These are phyloP conservation scores for Morella rubra DNA, from an alignment of 306 rosid species.

Conservation along the genomic window DNA sequence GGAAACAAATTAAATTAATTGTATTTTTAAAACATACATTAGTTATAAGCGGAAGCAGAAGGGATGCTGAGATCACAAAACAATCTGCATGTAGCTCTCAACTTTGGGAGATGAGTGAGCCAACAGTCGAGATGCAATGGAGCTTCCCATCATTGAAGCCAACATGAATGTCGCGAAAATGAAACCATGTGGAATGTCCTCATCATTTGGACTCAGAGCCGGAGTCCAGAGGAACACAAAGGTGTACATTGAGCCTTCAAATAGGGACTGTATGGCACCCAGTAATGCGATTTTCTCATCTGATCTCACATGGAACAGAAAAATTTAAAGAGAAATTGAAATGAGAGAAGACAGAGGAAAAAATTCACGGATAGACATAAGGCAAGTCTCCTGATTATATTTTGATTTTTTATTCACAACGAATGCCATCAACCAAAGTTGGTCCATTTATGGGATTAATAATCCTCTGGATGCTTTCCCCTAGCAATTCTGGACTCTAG, in stretches of 20 bases:
- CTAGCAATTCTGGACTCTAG: background rate
- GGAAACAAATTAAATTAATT: background rate
- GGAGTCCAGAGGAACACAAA: conserved; percentile 96
- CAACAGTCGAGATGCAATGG: conserved; percentile 75
- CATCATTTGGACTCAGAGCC: conserved; percentile 86
- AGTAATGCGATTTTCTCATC: conserved; percentile 80
- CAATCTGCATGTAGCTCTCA: conserved; percentile 91
- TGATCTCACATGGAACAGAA: conserved; percentile 37
- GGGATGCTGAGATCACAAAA: conserved; percentile 61
- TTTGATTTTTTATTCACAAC: background rate
- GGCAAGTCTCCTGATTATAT: background rate
- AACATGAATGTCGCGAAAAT: conserved; percentile 96
- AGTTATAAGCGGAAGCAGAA: conserved; percentile 70
- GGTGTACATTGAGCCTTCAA: conserved; percentile 96
- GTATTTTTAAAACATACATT: conserved; percentile 48
- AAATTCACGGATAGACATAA: background rate
- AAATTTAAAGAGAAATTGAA: conserved; percentile 12
- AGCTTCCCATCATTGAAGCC: conserved; percentile 95
- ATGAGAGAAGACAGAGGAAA: background rate
- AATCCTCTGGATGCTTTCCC: background rate
- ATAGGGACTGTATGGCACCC: conserved; percentile 91
- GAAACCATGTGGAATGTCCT: conserved; percentile 87
- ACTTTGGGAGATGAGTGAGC: conserved; percentile 61
- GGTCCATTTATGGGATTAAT: background rate
- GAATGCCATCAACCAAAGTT: background rate